phyloP scores from a whole-genome alignment of 2,329 filamentous ascomycete genomes.

The Akanthomyces lecanii region DNA sequence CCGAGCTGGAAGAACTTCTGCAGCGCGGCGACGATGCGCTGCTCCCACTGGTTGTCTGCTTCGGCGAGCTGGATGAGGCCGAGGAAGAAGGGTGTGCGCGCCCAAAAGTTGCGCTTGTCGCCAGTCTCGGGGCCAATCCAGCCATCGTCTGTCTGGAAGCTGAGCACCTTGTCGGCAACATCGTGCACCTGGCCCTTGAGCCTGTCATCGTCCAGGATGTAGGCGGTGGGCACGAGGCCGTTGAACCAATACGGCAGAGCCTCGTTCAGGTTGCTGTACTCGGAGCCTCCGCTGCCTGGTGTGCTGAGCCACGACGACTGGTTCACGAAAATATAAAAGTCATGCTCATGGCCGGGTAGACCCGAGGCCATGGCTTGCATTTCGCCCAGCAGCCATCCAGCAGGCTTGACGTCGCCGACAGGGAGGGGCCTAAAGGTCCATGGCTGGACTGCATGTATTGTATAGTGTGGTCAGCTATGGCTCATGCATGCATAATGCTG shows the following conservation, averaged over 20 bases:
- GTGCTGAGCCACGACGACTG: slow-evolving; percentile 43
- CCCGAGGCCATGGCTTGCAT: slow-evolving; percentile 45
- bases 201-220: slow-evolving; percentile 39
- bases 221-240: slow-evolving; percentile 53
- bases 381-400: slow-evolving; percentile 50
- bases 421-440: slow-evolving; percentile 29
- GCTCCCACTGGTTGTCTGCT: slow-evolving; percentile 25
- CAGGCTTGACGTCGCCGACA: slow-evolving; percentile 45
- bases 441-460: slow-evolving; percentile 14
- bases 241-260: slow-evolving; percentile 59
- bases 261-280: slow-evolving; percentile 55
- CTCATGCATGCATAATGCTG: background rate
- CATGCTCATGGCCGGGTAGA: slow-evolving; percentile 47
- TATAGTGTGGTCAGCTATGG: background rate
- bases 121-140: slow-evolving; percentile 45
- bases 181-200: slow-evolving; percentile 41
- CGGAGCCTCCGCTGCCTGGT: slow-evolving; percentile 36
- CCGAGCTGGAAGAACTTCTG: slow-evolving; percentile 37
- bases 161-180: slow-evolving; percentile 37
- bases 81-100: slow-evolving; percentile 29
- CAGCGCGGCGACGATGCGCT: slow-evolving; percentile 20
- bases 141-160: slow-evolving; percentile 41
- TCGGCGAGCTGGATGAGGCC: slow-evolving; percentile 32
- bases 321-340: slow-evolving; percentile 52
- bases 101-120: slow-evolving; percentile 29